Evolutionary conservation across 257 asterid genomes (phyloP).

Genomic region (Anisodus acutangulus): DNA sequence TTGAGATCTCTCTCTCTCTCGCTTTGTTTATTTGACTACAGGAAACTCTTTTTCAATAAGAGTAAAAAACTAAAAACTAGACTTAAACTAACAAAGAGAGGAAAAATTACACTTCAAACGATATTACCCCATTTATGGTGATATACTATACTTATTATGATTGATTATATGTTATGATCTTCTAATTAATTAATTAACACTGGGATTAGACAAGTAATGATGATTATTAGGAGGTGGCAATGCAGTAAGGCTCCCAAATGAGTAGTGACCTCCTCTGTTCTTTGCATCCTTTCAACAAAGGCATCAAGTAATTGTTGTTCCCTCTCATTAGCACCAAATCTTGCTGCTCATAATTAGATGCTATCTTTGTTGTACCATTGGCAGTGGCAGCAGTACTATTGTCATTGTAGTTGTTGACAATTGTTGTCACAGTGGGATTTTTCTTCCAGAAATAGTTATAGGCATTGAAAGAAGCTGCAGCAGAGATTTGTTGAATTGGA

Average conservation of each 20-base stretch:
- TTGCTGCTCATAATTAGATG: conserved; percentile 10
- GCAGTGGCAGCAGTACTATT: neutral
- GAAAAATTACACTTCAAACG: neutral
- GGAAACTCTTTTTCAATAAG: conserved; percentile 26
- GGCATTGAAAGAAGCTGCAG: conserved; percentile 20
- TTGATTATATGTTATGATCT: conserved; percentile 12
- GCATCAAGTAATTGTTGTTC: conserved; percentile 28
- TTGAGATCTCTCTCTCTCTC: neutral
- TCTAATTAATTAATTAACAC: conserved; percentile 6
- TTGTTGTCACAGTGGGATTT: neutral
- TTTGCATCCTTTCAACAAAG: conserved; percentile 31
- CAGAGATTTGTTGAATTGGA: neutral
- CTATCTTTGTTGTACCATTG: neutral
- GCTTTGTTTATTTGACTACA: conserved; percentile 19
- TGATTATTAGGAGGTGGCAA: conserved; percentile 28
- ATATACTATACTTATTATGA: conserved; percentile 11
- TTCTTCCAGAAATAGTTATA: conserved; percentile 32
- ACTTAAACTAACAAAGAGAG: conserved; percentile 25
- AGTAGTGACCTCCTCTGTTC: conserved; percentile 29
- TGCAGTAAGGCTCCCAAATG: conserved; percentile 32
- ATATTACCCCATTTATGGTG: conserved; percentile 20
- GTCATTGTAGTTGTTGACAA: neutral
- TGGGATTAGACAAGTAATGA: conserved; percentile 29
- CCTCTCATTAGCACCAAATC: conserved; percentile 27
- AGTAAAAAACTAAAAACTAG: conserved; percentile 30